phyloP scores from a whole-genome alignment of 257 asterid species.

The Handroanthus guayacan region DNA sequence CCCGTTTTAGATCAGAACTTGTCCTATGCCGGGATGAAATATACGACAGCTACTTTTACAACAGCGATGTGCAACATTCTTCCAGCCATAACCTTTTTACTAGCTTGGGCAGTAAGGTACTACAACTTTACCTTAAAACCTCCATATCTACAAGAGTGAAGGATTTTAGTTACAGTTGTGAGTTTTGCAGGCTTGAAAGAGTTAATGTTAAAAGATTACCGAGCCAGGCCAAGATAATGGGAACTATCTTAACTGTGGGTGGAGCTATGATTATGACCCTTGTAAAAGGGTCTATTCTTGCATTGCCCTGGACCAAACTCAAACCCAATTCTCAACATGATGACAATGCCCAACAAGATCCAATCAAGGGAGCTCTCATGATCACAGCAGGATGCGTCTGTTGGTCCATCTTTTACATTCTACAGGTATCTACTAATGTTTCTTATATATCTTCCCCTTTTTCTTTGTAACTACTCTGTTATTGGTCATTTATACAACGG shows the following conservation, averaged over 20 bases:
- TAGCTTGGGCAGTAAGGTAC: constrained; percentile 83
- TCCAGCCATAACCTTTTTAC: constrained; percentile 72
- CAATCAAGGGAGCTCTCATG: constrained; percentile 65
- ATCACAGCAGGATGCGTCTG: constrained; percentile 63
- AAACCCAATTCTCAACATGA: constrained; percentile 19
- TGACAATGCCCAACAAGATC: constrained; percentile 41
- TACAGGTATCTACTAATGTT: constrained; percentile 51
- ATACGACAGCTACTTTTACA: constrained; percentile 71
- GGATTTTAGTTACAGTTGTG: not conserved
- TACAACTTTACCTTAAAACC: not conserved
- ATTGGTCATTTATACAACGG: not conserved
- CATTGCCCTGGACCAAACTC: constrained; percentile 66
- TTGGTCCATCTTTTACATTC: constrained; percentile 67
- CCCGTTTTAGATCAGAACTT: constrained; percentile 79
- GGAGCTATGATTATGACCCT: constrained; percentile 89
- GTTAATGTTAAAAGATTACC: constrained; percentile 52
- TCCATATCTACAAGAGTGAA: too few species aligned
- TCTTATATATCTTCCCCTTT: not conserved
- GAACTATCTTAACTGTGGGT: constrained; percentile 65
- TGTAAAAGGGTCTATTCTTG: constrained; percentile 56
- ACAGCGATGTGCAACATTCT: constrained; percentile 69
- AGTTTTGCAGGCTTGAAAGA: constrained; percentile 57
- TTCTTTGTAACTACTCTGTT: not conserved
- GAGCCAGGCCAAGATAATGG: constrained; percentile 68
- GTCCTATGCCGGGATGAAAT: constrained; percentile 66